A percentile compares a stretch with the other conserved stretches of the same genome.
Conservation (phyloP, 2,329 filamentous ascomycete species). For the Pyrenochaeta sp. region DNA sequence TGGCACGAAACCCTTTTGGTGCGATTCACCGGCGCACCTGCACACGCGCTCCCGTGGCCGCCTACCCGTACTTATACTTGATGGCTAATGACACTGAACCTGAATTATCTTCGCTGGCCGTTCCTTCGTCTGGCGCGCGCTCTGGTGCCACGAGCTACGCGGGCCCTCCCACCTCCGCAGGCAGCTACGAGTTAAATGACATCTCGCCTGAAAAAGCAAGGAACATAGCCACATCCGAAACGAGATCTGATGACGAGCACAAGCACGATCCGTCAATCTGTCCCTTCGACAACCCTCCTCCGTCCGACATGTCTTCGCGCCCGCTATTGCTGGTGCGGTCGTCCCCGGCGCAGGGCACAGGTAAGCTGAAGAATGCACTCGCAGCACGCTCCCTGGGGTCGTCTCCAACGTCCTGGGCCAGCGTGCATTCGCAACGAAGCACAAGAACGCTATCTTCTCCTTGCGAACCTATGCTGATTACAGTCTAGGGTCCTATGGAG, state of each 20-base stretch:
- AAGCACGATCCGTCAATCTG: conserved; percentile 12
- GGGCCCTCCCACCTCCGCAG: conserved; percentile 25
- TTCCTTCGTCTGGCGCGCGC: conserved; percentile 30
- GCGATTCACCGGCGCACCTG: conserved; percentile 27
- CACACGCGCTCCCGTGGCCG: conserved; percentile 29
- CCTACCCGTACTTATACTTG: conserved; percentile 23
- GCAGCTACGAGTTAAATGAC: conserved; percentile 43
- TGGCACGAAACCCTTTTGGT: conserved; percentile 33
- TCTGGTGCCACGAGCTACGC: conserved; percentile 31
- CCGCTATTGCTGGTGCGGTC: conserved; percentile 67
- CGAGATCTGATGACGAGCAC: conserved; percentile 41
- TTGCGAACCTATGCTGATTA: conserved; percentile 13
- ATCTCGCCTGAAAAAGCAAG: conserved; percentile 36
- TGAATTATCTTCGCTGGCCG: conserved; percentile 21
- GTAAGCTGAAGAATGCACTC: conserved; percentile 31
- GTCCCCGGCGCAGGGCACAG: conserved; percentile 66
- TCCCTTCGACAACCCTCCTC: conserved; percentile 22
- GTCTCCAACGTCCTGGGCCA: conserved; percentile 4
- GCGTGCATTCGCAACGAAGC: conserved; percentile 14
- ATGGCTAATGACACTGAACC: conserved; percentile 31
- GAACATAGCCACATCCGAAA: conserved; percentile 33
- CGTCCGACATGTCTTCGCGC: conserved; percentile 52
- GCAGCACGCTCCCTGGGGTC: conserved; percentile 5
- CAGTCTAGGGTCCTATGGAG: conserved; percentile 64
- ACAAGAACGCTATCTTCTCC: conserved; percentile 4